Evolutionary conservation across 179 eudicot species (phyloP), one percentile per base, ranked within the genome.

Genomic region (Spergularia azorica): DNA sequence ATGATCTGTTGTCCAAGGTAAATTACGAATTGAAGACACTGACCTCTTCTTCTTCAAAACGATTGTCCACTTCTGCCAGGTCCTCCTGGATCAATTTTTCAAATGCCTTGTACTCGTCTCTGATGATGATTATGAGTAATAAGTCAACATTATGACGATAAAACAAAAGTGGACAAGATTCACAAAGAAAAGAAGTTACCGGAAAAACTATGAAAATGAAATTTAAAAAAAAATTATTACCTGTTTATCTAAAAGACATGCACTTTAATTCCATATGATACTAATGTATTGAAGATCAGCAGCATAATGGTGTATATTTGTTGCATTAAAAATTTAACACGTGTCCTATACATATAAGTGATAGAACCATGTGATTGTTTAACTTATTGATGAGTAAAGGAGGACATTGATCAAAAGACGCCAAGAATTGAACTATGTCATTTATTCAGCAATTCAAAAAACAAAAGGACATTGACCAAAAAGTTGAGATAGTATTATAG

Each of bases 31-130:
- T 17, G 56, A 56, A 65, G 77, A 67, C 10, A 36, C 89, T 85
- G 58, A 92, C 98, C 97, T 94, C 98, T 77, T 94, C 98, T 87
- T 94, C 98, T 84, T 94, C 98, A 79, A 90, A 55, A 62, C 97
- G 98, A 69, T 92, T 89, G 84, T 94, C 98, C 46, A 94, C 91
- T 83, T 88, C 89, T 73, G 84, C 77, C 84, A 94, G 84, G 81
- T 94, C 97, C 76, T 83, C 90, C 79, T 94, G 91, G 76, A 94
- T 92, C 70, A 84, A 82, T 79, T 89, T 92, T 80, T 94, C 98
- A 75, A 94, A 94, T 78, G 90, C 94, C 87, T 90, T 94, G 87
- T 92, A 94, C 85, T 94, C 98, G 70, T 92, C 98, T 76, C 98
- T 94, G 89, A 21, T 52, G 77, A 82, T 26, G 74, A 79, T 43